phyloP scores from a whole-genome alignment of 164 flowering plant species.

The Aristolochia contorta region DNA sequence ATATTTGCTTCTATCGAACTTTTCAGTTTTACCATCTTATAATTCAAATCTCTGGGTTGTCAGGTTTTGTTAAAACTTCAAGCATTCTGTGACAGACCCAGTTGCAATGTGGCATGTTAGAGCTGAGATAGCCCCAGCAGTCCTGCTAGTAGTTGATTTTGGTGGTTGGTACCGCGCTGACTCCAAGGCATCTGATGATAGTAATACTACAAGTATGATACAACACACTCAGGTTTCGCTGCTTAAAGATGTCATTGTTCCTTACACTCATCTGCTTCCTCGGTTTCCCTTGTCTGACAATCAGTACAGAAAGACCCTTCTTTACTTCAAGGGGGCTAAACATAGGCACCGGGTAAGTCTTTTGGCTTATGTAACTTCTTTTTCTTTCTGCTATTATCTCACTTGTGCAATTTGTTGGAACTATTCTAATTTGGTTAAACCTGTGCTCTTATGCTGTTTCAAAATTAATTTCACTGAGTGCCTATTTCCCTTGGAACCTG shows the following conservation, averaged over 20 bases:
- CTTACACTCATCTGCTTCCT: conserved; percentile 91
- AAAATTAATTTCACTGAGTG: no score
- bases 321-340: conserved; percentile 95
- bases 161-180: conserved; percentile 90
- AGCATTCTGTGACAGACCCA: conserved; percentile 99
- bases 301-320: conserved; percentile 55
- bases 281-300: conserved; percentile 47
- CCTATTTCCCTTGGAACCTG: no score
- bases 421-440: no score
- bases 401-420: no score
- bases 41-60: conserved; percentile 52
- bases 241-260: conserved; percentile 86
- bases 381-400: no score
- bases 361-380: no score
- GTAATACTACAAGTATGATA: conserved; percentile 55
- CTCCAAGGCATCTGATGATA: conserved; percentile 45
- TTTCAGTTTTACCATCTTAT: conserved; percentile 40
- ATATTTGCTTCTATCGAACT: neutral
- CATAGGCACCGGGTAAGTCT: conserved; percentile 82
- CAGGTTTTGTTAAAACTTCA: conserved; percentile 85
- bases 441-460: no score
- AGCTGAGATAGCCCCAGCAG: conserved; percentile 73
- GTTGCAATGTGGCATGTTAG: conserved; percentile 98
- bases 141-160: conserved; percentile 89
- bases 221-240: conserved; percentile 86